These are phyloP conservation scores for Syncephalis fuscata DNA, from an alignment of 371 early-diverging fungal species.

Conservation along the genomic window DNA sequence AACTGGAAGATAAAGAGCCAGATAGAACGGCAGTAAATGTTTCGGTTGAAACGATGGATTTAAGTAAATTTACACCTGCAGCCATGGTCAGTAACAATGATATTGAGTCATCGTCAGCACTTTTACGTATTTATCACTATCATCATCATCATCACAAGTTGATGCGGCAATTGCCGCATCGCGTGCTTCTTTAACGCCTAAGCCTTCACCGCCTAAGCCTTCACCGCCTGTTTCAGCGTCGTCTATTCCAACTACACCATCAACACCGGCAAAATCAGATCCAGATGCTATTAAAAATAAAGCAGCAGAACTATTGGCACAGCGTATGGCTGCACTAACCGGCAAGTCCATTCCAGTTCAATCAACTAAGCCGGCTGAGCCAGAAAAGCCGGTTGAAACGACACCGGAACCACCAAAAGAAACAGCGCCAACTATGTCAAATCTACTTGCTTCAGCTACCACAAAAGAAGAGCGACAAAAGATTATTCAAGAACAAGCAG, in stretches of 20 bases:
- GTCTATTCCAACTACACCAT: no score
- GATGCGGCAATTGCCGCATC: no score
- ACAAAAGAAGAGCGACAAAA: neutral
- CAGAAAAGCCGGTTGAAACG: neutral
- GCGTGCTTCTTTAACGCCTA: no score
- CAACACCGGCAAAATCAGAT: no score
- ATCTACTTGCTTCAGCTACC: neutral
- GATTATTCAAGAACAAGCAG: neutral
- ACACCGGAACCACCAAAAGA: neutral
- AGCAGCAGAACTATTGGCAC: neutral
- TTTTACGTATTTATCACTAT: no score
- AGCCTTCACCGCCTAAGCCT: no score
- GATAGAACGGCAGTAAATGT: conserved; percentile 4
- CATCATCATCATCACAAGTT: no score
- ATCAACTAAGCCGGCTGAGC: neutral
- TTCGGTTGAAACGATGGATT: no score
- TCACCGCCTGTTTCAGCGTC: no score
- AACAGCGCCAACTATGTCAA: neutral
- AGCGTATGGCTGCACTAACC: neutral
- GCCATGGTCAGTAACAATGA: no score
- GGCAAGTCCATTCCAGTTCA: neutral
- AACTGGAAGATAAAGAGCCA: conserved; percentile 6
- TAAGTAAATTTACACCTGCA: no score
- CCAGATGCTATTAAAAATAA: neutral
- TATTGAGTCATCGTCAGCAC: no score